Evolutionary conservation across 2,329 filamentous ascomycete genomes (phyloP), one percentile per base, ranked within the genome.

Genomic region (Byssochlamys sp.): DNA sequence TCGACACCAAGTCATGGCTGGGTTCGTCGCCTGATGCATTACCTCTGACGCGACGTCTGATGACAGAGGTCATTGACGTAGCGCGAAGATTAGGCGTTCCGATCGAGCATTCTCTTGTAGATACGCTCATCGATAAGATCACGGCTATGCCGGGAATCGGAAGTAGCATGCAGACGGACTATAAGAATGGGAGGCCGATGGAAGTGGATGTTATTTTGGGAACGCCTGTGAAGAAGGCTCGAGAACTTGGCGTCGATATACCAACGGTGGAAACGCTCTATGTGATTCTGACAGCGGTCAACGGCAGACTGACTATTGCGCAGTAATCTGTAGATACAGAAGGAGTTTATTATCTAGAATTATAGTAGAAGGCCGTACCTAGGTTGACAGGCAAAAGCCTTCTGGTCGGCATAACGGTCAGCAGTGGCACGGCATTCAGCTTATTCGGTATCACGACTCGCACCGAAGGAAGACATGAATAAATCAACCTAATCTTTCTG

Each of bases 121-220:
- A 77, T 54, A 58, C 66, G 27, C 60, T 77, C 24, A 69, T 78
- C 28, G 66, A 67, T 0, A 72, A 69, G 55, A 75, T 77, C 1
- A 61, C 73, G 25, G 65, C 66, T 0, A 69, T 79, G 69, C 71
- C 72, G 1, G 67, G 67, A 0, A 72, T 78, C 51, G 70, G 66
- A 25, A 77, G 73, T 54, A 78, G 75, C 59, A 79, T 79, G 77
- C 74, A 77, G 59, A 71, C 69, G 0, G 77, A 79, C 58, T 70
- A 66, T 45, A 72, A 72, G 54, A 71, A 67, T 53, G 74, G 74
- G 1, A 64, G 74, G 28, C 69, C 71, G 2, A 68, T 79, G 69
- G 77, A 78, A 61, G 69, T 78, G n/a, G 76, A 78, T 55, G 74
- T 78, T 0, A 78, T 79, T 27, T 59, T 79, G 26, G 77, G 62